Evolutionary conservation across 140 eudicot species (phyloP).

Genomic region (Flaveria floridana): DNA sequence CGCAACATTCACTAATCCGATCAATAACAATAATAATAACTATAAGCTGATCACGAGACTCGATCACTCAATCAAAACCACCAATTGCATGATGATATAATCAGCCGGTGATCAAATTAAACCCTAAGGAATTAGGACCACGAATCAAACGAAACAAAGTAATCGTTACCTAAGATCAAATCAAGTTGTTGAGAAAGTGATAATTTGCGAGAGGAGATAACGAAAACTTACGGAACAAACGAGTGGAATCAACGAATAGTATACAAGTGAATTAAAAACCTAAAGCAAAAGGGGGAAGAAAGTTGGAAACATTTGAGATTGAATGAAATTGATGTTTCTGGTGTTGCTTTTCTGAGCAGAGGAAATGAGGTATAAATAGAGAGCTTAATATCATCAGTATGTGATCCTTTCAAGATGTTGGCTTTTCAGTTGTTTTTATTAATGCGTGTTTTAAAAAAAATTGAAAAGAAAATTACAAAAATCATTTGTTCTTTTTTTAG

Average conservation of each 20-base stretch:
- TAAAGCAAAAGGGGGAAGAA: neutral
- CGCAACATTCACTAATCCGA: slow-evolving; percentile 13
- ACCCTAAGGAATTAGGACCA: slow-evolving; percentile 13
- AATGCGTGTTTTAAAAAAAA: neutral
- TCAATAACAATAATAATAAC: neutral
- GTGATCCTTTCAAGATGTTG: slow-evolving; percentile 23
- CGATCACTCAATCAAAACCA: slow-evolving; percentile 1
- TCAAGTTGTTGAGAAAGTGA: slow-evolving; percentile 21
- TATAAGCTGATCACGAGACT: slow-evolving; percentile 6
- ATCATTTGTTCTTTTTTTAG: too few relatives aligned
- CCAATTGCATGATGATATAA: slow-evolving; percentile 5
- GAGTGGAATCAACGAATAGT: slow-evolving; percentile 21
- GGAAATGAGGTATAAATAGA: slow-evolving; percentile 15
- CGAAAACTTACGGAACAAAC: neutral
- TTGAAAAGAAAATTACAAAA: too few relatives aligned
- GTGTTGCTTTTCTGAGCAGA: slow-evolving; percentile 7
- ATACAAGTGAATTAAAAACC: neutral
- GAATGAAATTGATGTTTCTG: slow-evolving; percentile 16
- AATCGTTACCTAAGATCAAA: slow-evolving; percentile 16
- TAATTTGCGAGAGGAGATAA: neutral
- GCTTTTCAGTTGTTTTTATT: neutral
- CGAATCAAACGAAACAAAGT: slow-evolving; percentile 14
- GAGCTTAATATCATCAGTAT: neutral
- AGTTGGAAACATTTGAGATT: neutral
- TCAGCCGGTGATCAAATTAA: slow-evolving; percentile 24